Evolutionary conservation across 495 filamentous ascomycete genomes (phyloP), one percentile per base, ranked within the genome.

Genomic region (Chaetomium cochliodes): DNA sequence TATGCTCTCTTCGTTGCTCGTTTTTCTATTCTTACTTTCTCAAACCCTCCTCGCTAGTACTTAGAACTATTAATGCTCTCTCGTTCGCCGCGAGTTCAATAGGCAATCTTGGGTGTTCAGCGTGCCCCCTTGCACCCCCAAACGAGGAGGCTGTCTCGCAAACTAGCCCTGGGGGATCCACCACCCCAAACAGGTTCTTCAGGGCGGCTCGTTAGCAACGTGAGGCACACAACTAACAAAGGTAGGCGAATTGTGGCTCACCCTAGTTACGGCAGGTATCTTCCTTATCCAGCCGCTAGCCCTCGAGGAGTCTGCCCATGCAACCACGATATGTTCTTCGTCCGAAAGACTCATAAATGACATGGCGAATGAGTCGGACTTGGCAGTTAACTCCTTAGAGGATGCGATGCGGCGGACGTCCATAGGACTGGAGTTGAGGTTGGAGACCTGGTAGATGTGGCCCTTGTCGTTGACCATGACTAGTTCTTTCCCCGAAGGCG

Each of bases 401-500:
- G 65, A 63, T 23, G 74, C 71, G 23, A 75, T 65, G 8, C 69
- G 64, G 42, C 65, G 59, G 12, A 75, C 57, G 28, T 75, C 70
- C 58, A 76, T 68, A 1, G 72, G 72, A 42, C 59, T 78, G 0
- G 74, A 73, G 60, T 76, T 72, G 5, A 78, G 61, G 42, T 69
- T 75, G 5, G 67, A 70, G 1, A 78, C 72, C 39, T 75, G 65
- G 52, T 75, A 78, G 0, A 78, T 52, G 59, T 75, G 63, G 7
- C 76, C 76, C 60, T 75, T 79, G 54, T 76, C 71, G 54, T 76
- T 76, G 22, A 78, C 73, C 62, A 78, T 64, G 18, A 70, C 73
- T 16, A 78, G 57, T 15, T 75, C 74, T 28, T 52, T 68, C 5
- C 74, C 76, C 3, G 69, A 65, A 0, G 71, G 66, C 2, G 74